Evolutionary conservation across 2,329 filamentous ascomycete species (phyloP), one percentile per base, ranked within the genome.

Genomic region (Furcasterigmium furcatum): DNA sequence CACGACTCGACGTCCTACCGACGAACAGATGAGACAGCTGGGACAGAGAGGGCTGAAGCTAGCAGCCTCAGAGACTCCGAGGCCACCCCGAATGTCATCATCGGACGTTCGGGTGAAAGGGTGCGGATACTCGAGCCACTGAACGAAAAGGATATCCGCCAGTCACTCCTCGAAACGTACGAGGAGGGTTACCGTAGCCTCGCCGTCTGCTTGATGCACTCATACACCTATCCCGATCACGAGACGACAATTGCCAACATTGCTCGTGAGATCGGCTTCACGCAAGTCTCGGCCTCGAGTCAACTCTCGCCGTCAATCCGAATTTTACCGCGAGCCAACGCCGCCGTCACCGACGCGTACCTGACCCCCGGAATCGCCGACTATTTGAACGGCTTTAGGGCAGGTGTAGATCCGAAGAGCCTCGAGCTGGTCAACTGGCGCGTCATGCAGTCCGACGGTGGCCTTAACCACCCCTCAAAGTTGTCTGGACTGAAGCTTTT

Each of bases 1-100:
- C 85, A 89, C 52, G 84, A 87, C 51, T 88, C 87, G 51, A 81
- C 84, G 0, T 85, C 89, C 57, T 83, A 89, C 47, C 85, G 85
- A 0, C 70, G 77, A 34, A 51, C 55, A 1, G 80, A 79, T 0
- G 63, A 77, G 3, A 72, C 73, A 2, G 61, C 70, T 13, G 55
- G 18, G 14, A 16, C 30, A 3, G 14, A 14, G 30, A 16, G n/a
- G n/a, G n/a, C n/a, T n/a, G n/a, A n/a, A n/a, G n/a, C n/a, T n/a
- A n/a, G 63, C 5, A 48, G 52, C 18, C 9, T 32, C 30, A n/a
- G 14, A 74, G 32, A 82, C 85, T 51, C 52, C 13, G 59, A 76
- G 27, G 69, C 73, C 1, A 66, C 77, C n/a, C 59, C 85, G 2
- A 72, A 75, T 7, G 78, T 88, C 0, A 72, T 80, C 4, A 73